Evolutionary conservation across 2,329 filamentous ascomycete genomes (phyloP).

Genomic region (Monilinia laxa): DNA sequence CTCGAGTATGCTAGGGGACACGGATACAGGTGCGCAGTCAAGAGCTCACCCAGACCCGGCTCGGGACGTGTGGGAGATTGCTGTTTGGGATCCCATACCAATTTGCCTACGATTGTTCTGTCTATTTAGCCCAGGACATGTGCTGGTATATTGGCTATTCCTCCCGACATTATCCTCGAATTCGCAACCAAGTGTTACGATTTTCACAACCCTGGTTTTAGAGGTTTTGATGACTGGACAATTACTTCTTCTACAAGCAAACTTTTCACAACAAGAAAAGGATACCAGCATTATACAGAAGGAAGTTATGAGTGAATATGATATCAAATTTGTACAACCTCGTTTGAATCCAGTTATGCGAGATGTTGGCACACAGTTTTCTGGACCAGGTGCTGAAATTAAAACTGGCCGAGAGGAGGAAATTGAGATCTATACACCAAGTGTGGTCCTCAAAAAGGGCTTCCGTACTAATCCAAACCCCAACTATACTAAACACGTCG

Average conservation of each 20-base stretch:
- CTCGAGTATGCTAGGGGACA: conserved; percentile 62
- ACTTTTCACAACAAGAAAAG: conserved; percentile 80
- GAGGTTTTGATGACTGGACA: conserved; percentile 74
- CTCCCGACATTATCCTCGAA: conserved; percentile 76
- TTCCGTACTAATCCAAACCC: conserved; percentile 84
- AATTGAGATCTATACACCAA: conserved; percentile 61
- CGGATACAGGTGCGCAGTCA: conserved; percentile 72
- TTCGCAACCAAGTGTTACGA: conserved; percentile 78
- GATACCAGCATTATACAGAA: conserved; percentile 83
- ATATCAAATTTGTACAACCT: conserved; percentile 92
- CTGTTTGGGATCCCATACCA: conserved; percentile 90
- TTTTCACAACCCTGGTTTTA: conserved; percentile 78
- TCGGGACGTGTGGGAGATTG: conserved; percentile 91
- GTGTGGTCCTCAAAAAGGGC: conserved; percentile 65
- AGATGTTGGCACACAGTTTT: conserved; percentile 77
- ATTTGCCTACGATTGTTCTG: conserved; percentile 81
- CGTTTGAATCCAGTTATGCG: conserved; percentile 77
- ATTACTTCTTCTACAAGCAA: conserved; percentile 68
- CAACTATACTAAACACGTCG: conserved; percentile 71
- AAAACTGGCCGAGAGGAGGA: conserved; percentile 41
- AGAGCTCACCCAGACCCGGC: conserved; percentile 79
- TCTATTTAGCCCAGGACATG: conserved; percentile 88
- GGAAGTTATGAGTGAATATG: conserved; percentile 92
- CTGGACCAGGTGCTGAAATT: conserved; percentile 38
- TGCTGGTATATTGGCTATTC: conserved; percentile 86